These are phyloP conservation scores for Nymphaea colorata DNA, from an alignment of 164 flowering plant genomes.

Conservation along the genomic window DNA sequence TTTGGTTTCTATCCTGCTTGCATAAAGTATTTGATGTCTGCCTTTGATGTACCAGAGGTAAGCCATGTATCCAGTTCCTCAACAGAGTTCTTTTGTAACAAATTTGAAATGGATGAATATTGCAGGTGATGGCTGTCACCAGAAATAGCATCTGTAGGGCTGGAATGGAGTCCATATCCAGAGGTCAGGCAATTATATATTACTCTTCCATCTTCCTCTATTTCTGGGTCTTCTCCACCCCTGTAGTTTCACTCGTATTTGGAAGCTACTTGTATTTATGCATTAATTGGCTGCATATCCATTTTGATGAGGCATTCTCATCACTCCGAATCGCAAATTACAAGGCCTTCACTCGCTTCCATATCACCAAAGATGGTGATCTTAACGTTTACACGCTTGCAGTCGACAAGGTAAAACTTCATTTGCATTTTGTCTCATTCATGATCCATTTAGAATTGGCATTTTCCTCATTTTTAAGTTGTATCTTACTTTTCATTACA, in stretches of 20 bases:
- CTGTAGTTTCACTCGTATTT: conserved; percentile 86
- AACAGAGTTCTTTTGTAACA: neutral
- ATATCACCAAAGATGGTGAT: conserved; percentile 63
- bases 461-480: neutral
- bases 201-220: conserved; percentile 89
- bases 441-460: neutral
- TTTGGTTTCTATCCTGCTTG: conserved; percentile 99
- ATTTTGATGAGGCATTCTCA: conserved; percentile 99
- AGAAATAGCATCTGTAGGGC: conserved; percentile 78
- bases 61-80: neutral
- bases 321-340: conserved; percentile 96
- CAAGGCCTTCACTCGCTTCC: conserved; percentile 91
- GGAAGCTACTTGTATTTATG: conserved; percentile 94
- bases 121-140: conserved; percentile 95
- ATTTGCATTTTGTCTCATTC: neutral
- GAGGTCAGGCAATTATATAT: conserved; percentile 70
- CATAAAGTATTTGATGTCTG: conserved; percentile 97
- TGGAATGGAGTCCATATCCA: conserved; percentile 70
- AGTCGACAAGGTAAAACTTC: conserved; percentile 67
- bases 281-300: conserved; percentile 96
- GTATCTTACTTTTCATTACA: neutral
- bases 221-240: conserved; percentile 97
- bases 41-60: conserved; percentile 99
- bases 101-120: neutral
- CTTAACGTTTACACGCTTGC: conserved; percentile 96